Percentiles rank a stretch among this genome's conserved stretches.
Evolutionary conservation across 371 early-diverging fungal genomes (phyloP).

Genomic region (Mortierella sp.): DNA sequence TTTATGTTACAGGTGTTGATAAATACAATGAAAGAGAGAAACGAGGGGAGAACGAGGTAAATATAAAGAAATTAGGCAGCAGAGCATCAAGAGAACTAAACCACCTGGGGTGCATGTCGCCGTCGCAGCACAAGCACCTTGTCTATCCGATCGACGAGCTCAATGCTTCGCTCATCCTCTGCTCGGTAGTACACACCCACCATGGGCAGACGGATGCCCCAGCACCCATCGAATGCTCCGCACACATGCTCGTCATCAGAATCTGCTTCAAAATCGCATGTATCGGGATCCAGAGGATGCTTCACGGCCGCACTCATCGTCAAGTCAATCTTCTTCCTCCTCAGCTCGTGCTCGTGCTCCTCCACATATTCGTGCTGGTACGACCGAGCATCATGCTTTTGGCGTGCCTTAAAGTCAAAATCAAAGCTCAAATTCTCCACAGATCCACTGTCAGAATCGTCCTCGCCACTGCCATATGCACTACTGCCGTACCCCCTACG

Average conservation of each 20-base stretch:
- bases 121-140: too few species aligned
- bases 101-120: too few species aligned
- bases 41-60: neutral
- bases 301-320: neutral
- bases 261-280: neutral
- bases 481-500: slow-evolving; percentile 10
- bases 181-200: slow-evolving; percentile 9
- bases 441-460: neutral
- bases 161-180: neutral
- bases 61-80: neutral
- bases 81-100: too few species aligned
- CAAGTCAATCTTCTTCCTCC: neutral
- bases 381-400: too few species aligned
- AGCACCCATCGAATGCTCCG: slow-evolving; percentile 12
- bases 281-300: slow-evolving; percentile 7
- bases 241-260: slow-evolving; percentile 5
- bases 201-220: neutral
- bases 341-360: too few species aligned
- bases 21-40: neutral
- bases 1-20: neutral
- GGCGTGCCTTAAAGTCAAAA: too few species aligned
- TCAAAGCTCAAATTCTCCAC: too few species aligned
- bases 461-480: slow-evolving; percentile 6
- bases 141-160: slow-evolving; percentile 1
- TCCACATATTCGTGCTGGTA: too few species aligned